A percentile compares a stretch with the other conserved stretches of the same genome.
These are phyloP conservation scores for Scenedesmus sp. DNA, from an alignment of 163 green algal species.

Conservation along the genomic window DNA sequence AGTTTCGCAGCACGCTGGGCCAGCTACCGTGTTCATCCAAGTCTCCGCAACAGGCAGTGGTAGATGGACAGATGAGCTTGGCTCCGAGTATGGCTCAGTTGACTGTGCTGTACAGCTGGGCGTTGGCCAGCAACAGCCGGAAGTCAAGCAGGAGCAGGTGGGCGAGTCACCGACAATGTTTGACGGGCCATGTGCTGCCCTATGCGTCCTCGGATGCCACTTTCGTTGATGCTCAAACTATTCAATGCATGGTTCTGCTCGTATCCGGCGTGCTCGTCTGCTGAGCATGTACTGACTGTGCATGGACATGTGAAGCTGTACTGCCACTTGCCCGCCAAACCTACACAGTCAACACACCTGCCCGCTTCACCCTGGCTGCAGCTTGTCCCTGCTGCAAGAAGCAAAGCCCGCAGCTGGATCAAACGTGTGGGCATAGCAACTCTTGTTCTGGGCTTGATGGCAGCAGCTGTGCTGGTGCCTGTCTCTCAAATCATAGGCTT, in stretches of 20 bases:
- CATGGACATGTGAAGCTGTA: not conserved
- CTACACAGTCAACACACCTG: not conserved
- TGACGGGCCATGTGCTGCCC: not conserved
- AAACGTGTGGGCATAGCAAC: not conserved
- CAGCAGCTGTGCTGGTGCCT: slow-evolving; percentile 25
- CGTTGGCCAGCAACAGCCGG: slow-evolving; percentile 8
- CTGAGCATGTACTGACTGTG: slow-evolving; percentile 2
- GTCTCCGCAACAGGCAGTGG: slow-evolving; percentile 14
- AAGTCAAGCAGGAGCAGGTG: not conserved
- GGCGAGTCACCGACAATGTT: slow-evolving; percentile 17
- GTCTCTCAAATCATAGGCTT: slow-evolving; percentile 20
- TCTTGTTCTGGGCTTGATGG: slow-evolving; percentile 10
- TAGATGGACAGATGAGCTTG: slow-evolving; percentile 9
- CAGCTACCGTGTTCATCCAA: slow-evolving; percentile 4
- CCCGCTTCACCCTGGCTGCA: not conserved
- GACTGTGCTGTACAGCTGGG: slow-evolving; percentile 18
- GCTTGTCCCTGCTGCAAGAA: not conserved
- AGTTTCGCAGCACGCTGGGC: not conserved
- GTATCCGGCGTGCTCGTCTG: not conserved
- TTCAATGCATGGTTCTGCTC: not conserved
- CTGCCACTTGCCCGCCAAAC: not conserved
- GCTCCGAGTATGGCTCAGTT: not conserved
- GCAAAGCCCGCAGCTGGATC: not conserved
- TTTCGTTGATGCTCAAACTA: not conserved
- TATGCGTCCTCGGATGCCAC: not conserved